Percentiles rank a stretch among this genome's conserved stretches.
Evolutionary conservation across 1,284 basidiomycete species (phyloP).

Genomic region (Microbotryum lychnidis-dioicae): DNA sequence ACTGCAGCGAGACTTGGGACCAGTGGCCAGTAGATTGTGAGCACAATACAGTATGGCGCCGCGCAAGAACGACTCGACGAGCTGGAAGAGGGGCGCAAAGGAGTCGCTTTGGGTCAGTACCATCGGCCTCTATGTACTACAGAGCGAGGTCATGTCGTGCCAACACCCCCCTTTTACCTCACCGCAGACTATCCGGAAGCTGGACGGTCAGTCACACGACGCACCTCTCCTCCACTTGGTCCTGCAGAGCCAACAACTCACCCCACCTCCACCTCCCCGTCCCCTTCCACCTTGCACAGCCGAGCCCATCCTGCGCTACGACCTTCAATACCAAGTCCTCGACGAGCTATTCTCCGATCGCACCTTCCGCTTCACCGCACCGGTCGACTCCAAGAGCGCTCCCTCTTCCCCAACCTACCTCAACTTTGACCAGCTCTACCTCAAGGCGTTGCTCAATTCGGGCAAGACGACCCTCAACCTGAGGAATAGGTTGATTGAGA

Average conservation of each 20-base stretch:
- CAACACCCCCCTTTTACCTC: not conserved
- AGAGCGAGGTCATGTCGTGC: too few relatives aligned
- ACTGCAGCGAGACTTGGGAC: too few relatives aligned
- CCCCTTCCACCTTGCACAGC: constrained; percentile 6
- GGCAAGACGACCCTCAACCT: constrained; percentile 76
- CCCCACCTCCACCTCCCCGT: not conserved
- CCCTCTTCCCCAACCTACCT: constrained; percentile 37
- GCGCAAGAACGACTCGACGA: constrained; percentile 2
- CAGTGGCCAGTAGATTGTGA: too few relatives aligned
- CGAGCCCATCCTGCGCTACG: constrained; percentile 39
- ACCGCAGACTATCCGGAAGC: constrained; percentile 28
- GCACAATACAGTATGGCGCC: not conserved
- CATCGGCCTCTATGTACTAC: not conserved
- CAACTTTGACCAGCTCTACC: constrained; percentile 75
- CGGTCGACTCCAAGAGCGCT: constrained; percentile 42
- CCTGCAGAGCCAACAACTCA: too few relatives aligned
- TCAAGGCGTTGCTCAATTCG: constrained; percentile 67
- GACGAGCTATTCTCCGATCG: constrained; percentile 64
- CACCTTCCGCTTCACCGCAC: constrained; percentile 60
- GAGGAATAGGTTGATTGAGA: constrained; percentile 70
- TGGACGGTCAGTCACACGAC: constrained; percentile 11
- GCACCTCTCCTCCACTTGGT: too few relatives aligned
- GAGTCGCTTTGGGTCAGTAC: constrained; percentile 1
- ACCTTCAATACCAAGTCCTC: constrained; percentile 78
- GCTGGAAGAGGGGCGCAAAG: constrained; percentile 4